Percentiles rank a stretch among this genome's conserved stretches.
These are phyloP conservation scores for Narthecium ossifragum DNA, from an alignment of 106 monocot species.

Conservation along the genomic window DNA sequence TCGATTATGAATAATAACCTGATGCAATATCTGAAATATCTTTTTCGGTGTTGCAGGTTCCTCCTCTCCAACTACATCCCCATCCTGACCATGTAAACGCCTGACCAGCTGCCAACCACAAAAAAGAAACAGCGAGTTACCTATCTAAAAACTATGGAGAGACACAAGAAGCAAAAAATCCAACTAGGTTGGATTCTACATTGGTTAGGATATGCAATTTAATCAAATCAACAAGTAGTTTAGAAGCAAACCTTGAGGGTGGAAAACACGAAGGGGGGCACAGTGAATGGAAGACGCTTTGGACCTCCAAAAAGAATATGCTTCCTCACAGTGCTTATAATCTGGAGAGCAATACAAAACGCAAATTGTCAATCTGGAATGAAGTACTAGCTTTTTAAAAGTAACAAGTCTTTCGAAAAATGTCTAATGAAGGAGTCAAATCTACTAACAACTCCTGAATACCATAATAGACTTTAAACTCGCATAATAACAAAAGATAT, in stretches of 20 bases:
- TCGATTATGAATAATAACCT: slow-evolving; percentile 46
- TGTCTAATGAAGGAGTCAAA: no score
- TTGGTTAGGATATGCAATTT: slow-evolving; percentile 4
- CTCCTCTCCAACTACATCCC: slow-evolving; percentile 62
- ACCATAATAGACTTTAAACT: no score
- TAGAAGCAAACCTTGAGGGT: slow-evolving; percentile 69
- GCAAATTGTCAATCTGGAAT: no score
- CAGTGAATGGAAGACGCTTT: slow-evolving; percentile 69
- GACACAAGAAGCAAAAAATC: no score
- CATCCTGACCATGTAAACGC: slow-evolving; percentile 72
- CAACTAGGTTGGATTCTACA: no score
- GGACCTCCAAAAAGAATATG: slow-evolving; percentile 91
- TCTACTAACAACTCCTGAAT: no score
- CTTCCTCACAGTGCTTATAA: slow-evolving; percentile 70
- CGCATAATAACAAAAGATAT: no score
- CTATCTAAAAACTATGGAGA: background rate
- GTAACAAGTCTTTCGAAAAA: no score
- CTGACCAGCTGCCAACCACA: slow-evolving; percentile 55
- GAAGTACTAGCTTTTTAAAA: no score
- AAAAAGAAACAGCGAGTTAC: background rate
- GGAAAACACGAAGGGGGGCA: slow-evolving; percentile 80
- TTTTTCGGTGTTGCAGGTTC: slow-evolving; percentile 73
- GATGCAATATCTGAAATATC: slow-evolving; percentile 89
- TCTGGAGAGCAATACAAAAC: slow-evolving; percentile 42
- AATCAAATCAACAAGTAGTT: background rate